Percentiles rank a stretch among this genome's conserved stretches.
phyloP scores from a whole-genome alignment of 1,284 basidiomycete species.

The Porodaedalea pini region DNA sequence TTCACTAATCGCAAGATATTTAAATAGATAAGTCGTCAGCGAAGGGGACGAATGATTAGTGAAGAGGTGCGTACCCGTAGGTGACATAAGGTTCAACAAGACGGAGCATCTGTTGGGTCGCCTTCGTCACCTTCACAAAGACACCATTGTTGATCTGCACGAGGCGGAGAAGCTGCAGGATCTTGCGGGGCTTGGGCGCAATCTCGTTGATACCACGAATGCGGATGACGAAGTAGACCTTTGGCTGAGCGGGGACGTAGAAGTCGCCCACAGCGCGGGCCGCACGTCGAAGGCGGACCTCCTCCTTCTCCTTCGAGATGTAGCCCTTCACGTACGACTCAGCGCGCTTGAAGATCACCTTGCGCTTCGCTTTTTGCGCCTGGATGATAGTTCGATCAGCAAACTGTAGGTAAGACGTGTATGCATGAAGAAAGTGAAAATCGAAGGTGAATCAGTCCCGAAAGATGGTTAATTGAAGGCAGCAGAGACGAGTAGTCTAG shows the following conservation, averaged over 20 bases:
- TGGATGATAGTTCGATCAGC: constrained; percentile 35
- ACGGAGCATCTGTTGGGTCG: constrained; percentile 97
- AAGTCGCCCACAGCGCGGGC: constrained; percentile 94
- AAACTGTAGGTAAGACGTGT: constrained; percentile 6
- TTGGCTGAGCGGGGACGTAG: constrained; percentile 95
- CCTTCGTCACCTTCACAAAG: constrained; percentile 96
- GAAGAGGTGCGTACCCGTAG: constrained; percentile 84
- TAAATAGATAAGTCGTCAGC: neutral
- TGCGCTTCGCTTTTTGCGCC: constrained; percentile 89
- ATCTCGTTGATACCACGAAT: constrained; percentile 99
- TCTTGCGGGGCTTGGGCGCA: constrained; percentile 98
- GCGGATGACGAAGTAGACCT: constrained; percentile 97
- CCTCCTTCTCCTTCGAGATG: constrained; percentile 88
- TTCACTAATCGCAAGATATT: constrained; percentile 50
- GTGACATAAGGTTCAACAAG: constrained; percentile 97
- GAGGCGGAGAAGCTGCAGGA: constrained; percentile 96
- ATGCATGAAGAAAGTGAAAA: constrained; percentile 10
- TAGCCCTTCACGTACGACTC: constrained; percentile 99
- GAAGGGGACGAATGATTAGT: constrained; percentile 4
- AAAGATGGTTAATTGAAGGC: constrained; percentile 96
- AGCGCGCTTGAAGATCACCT: constrained; percentile 99
- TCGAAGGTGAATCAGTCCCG: constrained; percentile 78
- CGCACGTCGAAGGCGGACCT: constrained; percentile 92
- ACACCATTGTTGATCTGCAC: constrained; percentile 99
- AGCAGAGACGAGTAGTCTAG: constrained; percentile 70